A percentile compares a stretch with the other conserved stretches of the same genome.
phyloP scores from a whole-genome alignment of 2,329 filamentous ascomycete genomes.

The Penicillium sp. region DNA sequence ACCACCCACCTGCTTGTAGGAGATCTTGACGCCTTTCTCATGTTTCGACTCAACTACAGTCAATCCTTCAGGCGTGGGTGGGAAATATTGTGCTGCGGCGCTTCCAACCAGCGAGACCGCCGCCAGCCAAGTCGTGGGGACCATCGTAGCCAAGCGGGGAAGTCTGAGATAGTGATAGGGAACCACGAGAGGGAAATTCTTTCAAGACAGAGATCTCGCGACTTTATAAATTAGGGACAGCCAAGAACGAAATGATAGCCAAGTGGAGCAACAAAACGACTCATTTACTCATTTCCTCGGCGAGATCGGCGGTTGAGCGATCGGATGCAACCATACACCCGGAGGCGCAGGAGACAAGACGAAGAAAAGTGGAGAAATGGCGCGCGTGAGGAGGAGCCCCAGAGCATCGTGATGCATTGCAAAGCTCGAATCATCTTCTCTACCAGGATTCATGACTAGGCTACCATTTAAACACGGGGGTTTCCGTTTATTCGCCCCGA shows the following conservation, averaged over 20 bases:
- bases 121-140: conserved; percentile 11
- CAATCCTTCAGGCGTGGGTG: conserved; percentile 46
- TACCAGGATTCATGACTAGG: not conserved
- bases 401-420: not conserved
- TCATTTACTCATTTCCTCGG: not conserved
- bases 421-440: not conserved
- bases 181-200: not conserved
- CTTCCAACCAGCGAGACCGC: conserved; percentile 24
- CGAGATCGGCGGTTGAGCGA: conserved; percentile 2
- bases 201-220: not conserved
- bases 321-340: conserved; percentile 1
- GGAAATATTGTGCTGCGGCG: conserved; percentile 44
- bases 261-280: conserved; percentile 2
- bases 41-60: conserved; percentile 49
- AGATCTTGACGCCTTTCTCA: conserved; percentile 49
- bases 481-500: not conserved
- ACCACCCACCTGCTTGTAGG: conserved; percentile 50
- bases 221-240: not conserved
- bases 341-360: not conserved
- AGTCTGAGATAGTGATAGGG: not conserved
- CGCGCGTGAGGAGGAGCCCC: not conserved
- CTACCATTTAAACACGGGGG: not conserved
- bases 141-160: conserved; percentile 11
- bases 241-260: not conserved
- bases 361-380: conserved; percentile 5